Base-by-base conservation (phyloP, 371 early-diverging fungal genomes). In the Mortierella sp. region DNA sequence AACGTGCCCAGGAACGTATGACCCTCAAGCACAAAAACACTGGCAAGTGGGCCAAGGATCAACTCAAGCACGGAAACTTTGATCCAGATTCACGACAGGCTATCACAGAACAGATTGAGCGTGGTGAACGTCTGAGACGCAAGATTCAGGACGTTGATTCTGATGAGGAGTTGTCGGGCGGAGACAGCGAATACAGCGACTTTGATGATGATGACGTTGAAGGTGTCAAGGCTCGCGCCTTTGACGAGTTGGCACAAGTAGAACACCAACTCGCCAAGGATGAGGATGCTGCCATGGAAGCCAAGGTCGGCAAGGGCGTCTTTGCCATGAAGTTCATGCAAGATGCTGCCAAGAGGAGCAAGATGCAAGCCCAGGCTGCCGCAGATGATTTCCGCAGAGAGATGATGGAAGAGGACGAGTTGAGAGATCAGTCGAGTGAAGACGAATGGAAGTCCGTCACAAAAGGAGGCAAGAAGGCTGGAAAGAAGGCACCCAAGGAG, bases 311-410 rank as follows among this genome's bases (percentile, higher is more conserved):
- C 62, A 96, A 94, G 86, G 97, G 97, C 26, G 72, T 98, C 39
- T 92, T 96, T 73, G 92, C 89, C 10, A 98, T 98, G 98, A 98
- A 98, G 85, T 98, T 98, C 77, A 98, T 98, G 98, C 95, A 96
- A 84, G 90, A 89, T 63, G 95, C 91, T 66, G 88, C 89, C 57
- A 85, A 91, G 68, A 78, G 87, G 54, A 84, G 90, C 59, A 73
- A 84, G 40, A 79, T 87, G n/a, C 77, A 85, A 26, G 87, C 90
- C 14, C 75, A 80, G 69, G 62, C 66, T 24, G 76, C 77, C 14
- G 75, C 86, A 8, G 83, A 80, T 28, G 84, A 85, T 64, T 85
- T 87, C 81, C 81, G 81, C 28, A 84, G 87, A 58, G 84, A 84
- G 63, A 87, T 90, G 76, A 73, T 88, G 58, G 88, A 87, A 24